Conservation (phyloP, 2,329 filamentous ascomycete species). For the Neoarthrinium moseri region DNA sequence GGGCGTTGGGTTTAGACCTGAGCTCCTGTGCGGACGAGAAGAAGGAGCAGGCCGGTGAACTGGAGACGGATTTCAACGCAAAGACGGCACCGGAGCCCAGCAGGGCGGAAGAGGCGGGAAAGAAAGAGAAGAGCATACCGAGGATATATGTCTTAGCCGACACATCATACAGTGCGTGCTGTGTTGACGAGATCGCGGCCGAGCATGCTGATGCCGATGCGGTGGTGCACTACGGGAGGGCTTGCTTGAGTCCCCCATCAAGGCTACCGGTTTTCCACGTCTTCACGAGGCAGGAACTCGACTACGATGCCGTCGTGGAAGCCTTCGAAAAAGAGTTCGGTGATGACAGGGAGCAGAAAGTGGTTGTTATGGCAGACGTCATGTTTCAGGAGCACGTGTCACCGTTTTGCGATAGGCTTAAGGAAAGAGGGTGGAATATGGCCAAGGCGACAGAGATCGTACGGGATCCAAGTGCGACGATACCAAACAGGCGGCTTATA, state of each 20-base stretch:
- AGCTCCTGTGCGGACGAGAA: constrained; percentile 1
- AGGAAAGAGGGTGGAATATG: constrained; percentile 64
- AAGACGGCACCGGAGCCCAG: not conserved
- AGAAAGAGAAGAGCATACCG: not conserved
- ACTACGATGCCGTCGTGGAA: constrained; percentile 54
- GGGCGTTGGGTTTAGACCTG: constrained; percentile 14
- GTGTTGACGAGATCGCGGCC: constrained; percentile 93
- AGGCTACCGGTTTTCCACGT: constrained; percentile 86
- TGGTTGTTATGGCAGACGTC: constrained; percentile 86
- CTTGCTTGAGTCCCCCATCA: constrained; percentile 87
- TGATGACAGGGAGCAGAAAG: constrained; percentile 59
- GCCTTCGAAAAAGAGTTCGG: constrained; percentile 70
- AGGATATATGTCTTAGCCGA: constrained; percentile 84
- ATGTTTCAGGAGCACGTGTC: constrained; percentile 77
- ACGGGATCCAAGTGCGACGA: constrained; percentile 73
- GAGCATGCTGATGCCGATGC: constrained; percentile 90
- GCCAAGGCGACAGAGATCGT: constrained; percentile 70
- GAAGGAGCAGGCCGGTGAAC: constrained; percentile 8
- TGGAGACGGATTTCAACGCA: constrained; percentile 9
- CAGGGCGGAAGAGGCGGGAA: not conserved
- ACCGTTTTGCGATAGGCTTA: constrained; percentile 53
- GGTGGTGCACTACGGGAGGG: constrained; percentile 90
- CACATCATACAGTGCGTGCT: constrained; percentile 95
- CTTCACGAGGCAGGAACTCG: constrained; percentile 73
- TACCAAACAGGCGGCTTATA: constrained; percentile 77